Conservation (phyloP, 2,329 filamentous ascomycete genomes). For the Aspergillus sergii region DNA sequence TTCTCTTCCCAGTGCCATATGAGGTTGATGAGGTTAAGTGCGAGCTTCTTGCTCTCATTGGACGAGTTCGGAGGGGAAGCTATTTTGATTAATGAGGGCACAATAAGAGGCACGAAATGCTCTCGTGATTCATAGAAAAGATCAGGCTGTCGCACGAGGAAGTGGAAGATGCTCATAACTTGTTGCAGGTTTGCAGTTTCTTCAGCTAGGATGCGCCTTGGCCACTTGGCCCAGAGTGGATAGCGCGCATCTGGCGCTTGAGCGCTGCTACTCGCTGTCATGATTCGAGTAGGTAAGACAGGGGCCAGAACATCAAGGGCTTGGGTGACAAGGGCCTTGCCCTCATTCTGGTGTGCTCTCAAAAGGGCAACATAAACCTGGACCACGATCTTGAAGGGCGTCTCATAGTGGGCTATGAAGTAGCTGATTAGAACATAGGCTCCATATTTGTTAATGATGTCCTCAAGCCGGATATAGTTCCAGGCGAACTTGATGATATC, state of each 20-base stretch:
- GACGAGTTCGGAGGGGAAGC: slow-evolving; percentile 78
- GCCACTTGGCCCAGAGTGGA: slow-evolving; percentile 85
- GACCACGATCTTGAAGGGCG: slow-evolving; percentile 90
- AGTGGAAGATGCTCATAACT: slow-evolving; percentile 96
- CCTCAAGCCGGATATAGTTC: slow-evolving; percentile 97
- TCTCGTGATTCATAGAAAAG: slow-evolving; percentile 95
- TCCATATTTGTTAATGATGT: slow-evolving; percentile 98
- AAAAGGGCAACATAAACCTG: slow-evolving; percentile 93
- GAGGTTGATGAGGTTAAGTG: slow-evolving; percentile 84
- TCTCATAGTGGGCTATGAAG: slow-evolving; percentile 97
- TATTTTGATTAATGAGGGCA: slow-evolving; percentile 85
- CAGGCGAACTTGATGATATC: slow-evolving; percentile 99
- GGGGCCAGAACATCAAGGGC: slow-evolving; percentile 94
- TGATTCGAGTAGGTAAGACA: slow-evolving; percentile 82
- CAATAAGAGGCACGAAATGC: slow-evolving; percentile 85
- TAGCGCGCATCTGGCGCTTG: slow-evolving; percentile 69
- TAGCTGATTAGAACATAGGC: slow-evolving; percentile 97
- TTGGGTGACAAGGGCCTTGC: slow-evolving; percentile 86
- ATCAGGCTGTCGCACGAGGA: slow-evolving; percentile 87
- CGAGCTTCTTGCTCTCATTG: slow-evolving; percentile 88
- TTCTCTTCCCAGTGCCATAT: slow-evolving; percentile 93
- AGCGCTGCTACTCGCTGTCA: slow-evolving; percentile 45
- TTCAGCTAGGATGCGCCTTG: slow-evolving; percentile 86
- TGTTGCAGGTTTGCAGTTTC: slow-evolving; percentile 95
- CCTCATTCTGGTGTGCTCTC: slow-evolving; percentile 93